Base-by-base conservation (phyloP, 148 eudicot species). In the Fagopyrum esculentum region DNA sequence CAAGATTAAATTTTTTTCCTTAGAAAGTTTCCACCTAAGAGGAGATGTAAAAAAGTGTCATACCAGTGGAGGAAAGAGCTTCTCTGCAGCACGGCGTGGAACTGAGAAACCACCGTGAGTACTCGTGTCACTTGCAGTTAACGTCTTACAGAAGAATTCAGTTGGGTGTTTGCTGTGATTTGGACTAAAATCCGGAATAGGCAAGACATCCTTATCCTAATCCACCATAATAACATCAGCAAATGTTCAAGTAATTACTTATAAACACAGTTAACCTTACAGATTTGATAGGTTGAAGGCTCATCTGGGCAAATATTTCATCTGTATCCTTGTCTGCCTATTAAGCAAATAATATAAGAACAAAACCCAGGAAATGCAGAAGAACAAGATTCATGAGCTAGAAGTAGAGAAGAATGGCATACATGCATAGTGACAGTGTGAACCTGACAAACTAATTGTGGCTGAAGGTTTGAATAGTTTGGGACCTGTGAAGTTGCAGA, bases 41-140 rank as follows among this genome's bases (percentile, higher is more conserved):
- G 40, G 40, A 35, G 40, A 35, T 1, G 40, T 35, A 35, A 35
- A 35, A 35, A 35, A 35, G 3, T 1, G 3, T 35, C 86, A 85
- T 76, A 95, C 99, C 86, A 95, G 52, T 68, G 87, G 90, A 35
- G 99, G 99, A 77, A 95, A 95, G 71, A 95, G 89, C 86, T 92
- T 95, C 81, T 95, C 99, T 72, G 99, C 99, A 46, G 99, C 99
- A 46, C 99, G 88, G 11, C 99, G 91, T 49, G 99, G 99, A 77
- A 95, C 99, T 6, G 99, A 95, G 85, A 95, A 95, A 74, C 99
- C 99, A 59, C 99, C 99, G 77, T 95, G 99, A 7, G 99, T 95
- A 77, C 98, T 95, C 1, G 98, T 93, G 77, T 93, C 98, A 82
- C 96, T 93, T 71, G 98, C 96, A 17, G 98, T 93, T 82, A 95